Percentiles rank a stretch among this genome's conserved stretches.
These are phyloP conservation scores for Neofusicoccum sp. DNA, from an alignment of 2,329 filamentous ascomycete genomes.

Conservation along the genomic window DNA sequence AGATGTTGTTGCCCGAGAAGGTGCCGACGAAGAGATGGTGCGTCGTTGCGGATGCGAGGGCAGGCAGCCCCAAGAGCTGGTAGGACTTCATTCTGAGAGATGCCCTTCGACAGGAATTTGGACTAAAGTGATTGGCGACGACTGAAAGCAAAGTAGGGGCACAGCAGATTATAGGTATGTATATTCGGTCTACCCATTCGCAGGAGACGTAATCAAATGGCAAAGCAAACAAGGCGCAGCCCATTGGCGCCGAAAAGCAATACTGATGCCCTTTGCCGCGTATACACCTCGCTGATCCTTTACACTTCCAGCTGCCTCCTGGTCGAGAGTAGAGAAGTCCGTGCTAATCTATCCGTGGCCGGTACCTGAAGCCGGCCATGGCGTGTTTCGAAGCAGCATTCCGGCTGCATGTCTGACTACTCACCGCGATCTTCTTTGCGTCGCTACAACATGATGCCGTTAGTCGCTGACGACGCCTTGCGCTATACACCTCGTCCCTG, in stretches of 20 bases:
- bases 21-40: constrained; percentile 20
- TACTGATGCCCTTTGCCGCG: not conserved
- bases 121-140: not conserved
- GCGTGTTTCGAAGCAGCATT: not conserved
- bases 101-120: too few species aligned
- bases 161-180: not conserved
- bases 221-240: not conserved
- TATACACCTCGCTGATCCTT: not conserved
- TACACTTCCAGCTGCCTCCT: not conserved
- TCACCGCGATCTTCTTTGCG: too few species aligned
- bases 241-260: not conserved
- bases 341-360: not conserved
- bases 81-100: not conserved
- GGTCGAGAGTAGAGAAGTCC: not conserved
- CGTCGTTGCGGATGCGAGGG: not conserved
- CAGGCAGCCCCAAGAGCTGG: not conserved
- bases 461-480: too few species aligned
- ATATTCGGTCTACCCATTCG: not conserved
- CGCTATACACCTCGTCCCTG: too few species aligned
- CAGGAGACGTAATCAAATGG: not conserved
- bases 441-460: too few species aligned
- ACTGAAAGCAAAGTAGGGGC: not conserved
- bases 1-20: constrained; percentile 5
- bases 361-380: not conserved
- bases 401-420: not conserved